Conservation (phyloP, 2,329 filamentous ascomycete species). For the Hypoxylon sp. region DNA sequence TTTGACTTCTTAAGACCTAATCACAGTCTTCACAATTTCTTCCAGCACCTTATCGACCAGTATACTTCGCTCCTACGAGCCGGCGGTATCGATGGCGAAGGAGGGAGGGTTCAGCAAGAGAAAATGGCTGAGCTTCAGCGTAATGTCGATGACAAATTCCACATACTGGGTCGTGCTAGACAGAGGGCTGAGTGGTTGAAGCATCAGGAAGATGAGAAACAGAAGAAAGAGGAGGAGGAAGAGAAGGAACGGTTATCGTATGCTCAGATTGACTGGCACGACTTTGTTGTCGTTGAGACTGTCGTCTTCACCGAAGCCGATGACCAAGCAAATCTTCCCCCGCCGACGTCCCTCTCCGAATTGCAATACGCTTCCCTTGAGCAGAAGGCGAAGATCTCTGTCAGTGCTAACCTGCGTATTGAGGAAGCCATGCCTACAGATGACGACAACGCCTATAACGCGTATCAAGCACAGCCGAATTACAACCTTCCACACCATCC, state of each 20-base stretch:
- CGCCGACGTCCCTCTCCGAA: slow-evolving; percentile 90
- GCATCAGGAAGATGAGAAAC: slow-evolving; percentile 86
- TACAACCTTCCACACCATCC: slow-evolving; percentile 62
- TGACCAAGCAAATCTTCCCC: slow-evolving; percentile 86
- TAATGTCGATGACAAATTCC: slow-evolving; percentile 84
- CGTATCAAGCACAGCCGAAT: slow-evolving; percentile 58
- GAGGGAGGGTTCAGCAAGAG: slow-evolving; percentile 78
- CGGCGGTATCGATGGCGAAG: slow-evolving; percentile 75
- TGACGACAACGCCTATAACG: slow-evolving; percentile 73
- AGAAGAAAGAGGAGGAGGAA: slow-evolving; percentile 88
- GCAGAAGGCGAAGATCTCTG: slow-evolving; percentile 91
- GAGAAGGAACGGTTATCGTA: slow-evolving; percentile 83
- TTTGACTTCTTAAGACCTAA: slow-evolving; percentile 97
- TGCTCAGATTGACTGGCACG: slow-evolving; percentile 96
- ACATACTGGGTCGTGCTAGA: slow-evolving; percentile 84
- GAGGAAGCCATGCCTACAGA: slow-evolving; percentile 95
- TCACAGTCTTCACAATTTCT: slow-evolving; percentile 96
- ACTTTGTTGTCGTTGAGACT: slow-evolving; percentile 96
- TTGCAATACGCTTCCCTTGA: slow-evolving; percentile 95
- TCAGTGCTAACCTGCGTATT: slow-evolving; percentile 85
- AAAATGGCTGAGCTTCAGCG: slow-evolving; percentile 79
- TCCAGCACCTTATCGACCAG: slow-evolving; percentile 91
- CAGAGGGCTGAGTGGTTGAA: slow-evolving; percentile 90
- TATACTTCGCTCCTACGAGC: slow-evolving; percentile 84
- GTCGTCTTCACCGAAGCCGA: slow-evolving; percentile 92